Evolutionary conservation across 305 asterid genomes (phyloP), one percentile per base, ranked within the genome.

Genomic region (Salvia sclarea): DNA sequence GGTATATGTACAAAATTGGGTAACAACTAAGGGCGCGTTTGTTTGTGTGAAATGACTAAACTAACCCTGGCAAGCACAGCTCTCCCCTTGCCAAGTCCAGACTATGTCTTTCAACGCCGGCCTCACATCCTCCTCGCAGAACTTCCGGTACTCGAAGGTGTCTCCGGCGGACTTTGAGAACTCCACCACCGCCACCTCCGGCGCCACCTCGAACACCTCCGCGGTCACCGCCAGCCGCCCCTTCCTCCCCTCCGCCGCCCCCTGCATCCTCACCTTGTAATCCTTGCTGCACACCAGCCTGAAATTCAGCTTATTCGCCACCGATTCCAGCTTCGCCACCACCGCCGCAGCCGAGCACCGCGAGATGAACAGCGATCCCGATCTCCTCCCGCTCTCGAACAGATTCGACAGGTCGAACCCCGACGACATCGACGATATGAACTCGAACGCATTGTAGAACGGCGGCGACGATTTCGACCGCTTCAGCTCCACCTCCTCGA

Each of bases 21-120:
- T 21, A 28, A 38, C 41, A 40, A 21, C 47, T 16, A 24, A 43
- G 52, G 50, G 16, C 45, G 45, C 17, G 63, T 33, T 57, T 5
- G 62, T 56, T 30, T 6, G 21, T 57, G 5, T 17, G 49, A 66
- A 75, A 72, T 54, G 64, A 69, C 85, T 22, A 54, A 78, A 75
- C 75, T 78, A 80, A 4, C 52, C 81, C 66, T 49, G 13, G 68
- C 72, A 40, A 0, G 18, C 66, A 53, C 76, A 71, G 47, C 35
- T 74, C 79, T 84, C 96, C 31, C 96, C 94, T 73, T 88, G 96
- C 96, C 96, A 88, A 38, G 81, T 84, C 96, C 96, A 88, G 33
- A 88, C 94, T 37, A 88, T 86, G 80, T 88, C 94, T 68, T 86
- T 74, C 67, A 88, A 79, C 0, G 86, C 86, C 13, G 96, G 89